Base-by-base conservation (phyloP, 2,329 filamentous ascomycete species). In the Diaporthe nobilis region DNA sequence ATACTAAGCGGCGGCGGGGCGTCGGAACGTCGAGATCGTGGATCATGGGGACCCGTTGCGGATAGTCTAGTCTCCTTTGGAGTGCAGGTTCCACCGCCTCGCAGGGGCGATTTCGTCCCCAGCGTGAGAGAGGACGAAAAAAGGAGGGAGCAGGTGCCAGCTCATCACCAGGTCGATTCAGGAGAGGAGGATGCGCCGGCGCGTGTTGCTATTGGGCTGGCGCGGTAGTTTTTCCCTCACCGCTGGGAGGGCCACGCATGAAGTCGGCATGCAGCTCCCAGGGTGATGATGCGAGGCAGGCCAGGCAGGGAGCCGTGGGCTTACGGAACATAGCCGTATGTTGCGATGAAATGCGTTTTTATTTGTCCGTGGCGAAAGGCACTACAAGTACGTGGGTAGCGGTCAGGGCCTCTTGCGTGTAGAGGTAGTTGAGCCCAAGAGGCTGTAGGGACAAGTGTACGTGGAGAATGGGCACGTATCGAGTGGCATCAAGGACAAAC, bases 241-340 rank as follows among this genome's bases (percentile, higher is more conserved):
- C 63, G 63, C 63, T 68, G 63, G 63, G 63, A 67, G 63, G 44
- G 63, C 28, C 44, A 68, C 51, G 63, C 63, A 68, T 67, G 28
- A 37, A 67, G 28, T 47, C 44, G 63, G 20, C 63, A 67, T 68
- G 63, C 63, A 68, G 47, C 63, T 20, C 47, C 63, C n/a, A 68
- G 63, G 63, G 63, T 68, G 63, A 49, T n/a, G 44, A 34, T 53
- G 63, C 44, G 47, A 68, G 47, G 63, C 22, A 51, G 44, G 4
- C 44, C 31, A 68, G 47, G 63, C 22, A 51, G 44, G 15, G 63
- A 68, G 63, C 44, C 63, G 34, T 37, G 63, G 63, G 47, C 63
- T 68, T 68, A 68, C 63, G 63, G 63, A 68, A 53, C 22, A 68
- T 37, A 51, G 44, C 63, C 63, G 63, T 25, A 22, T 49, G 7